Evolutionary conservation across 225 moss, liverwort and hornwort species (phyloP).

Genomic region (Polytrichum formosum): DNA sequence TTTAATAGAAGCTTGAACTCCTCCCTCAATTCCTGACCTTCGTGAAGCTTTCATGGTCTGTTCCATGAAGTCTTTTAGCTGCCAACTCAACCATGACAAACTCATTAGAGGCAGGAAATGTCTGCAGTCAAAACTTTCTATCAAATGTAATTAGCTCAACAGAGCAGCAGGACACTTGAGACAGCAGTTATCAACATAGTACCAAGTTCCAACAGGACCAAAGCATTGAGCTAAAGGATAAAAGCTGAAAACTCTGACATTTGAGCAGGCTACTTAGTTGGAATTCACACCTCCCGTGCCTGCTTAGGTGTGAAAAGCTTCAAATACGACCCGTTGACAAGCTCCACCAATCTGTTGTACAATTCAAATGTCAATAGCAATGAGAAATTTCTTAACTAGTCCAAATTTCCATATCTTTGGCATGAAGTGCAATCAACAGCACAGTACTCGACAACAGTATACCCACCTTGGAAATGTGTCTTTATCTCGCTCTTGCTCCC

Average conservation of each 20-base stretch:
- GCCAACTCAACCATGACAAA: slow-evolving; percentile 21
- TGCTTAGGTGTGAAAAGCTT: slow-evolving; percentile 92
- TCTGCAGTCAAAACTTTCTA: slow-evolving; percentile 14
- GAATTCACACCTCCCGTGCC: slow-evolving; percentile 76
- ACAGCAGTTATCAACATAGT: no score
- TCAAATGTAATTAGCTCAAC: not conserved
- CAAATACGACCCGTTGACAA: slow-evolving; percentile 76
- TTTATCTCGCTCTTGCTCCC: slow-evolving; percentile 96
- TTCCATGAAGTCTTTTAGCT: slow-evolving; percentile 61
- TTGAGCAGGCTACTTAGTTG: not conserved
- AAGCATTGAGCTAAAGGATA: slow-evolving; percentile 18
- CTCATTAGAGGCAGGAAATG: slow-evolving; percentile 9
- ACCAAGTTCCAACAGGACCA: no score
- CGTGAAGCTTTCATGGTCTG: slow-evolving; percentile 47
- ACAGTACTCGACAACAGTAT: not conserved
- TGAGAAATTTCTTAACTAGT: not conserved
- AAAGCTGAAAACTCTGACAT: slow-evolving; percentile 34
- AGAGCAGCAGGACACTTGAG: no score
- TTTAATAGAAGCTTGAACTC: slow-evolving; percentile 33
- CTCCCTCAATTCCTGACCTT: slow-evolving; percentile 43
- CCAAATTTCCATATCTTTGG: not conserved
- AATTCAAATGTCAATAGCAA: not conserved
- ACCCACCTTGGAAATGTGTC: slow-evolving; percentile 90
- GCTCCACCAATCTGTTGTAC: slow-evolving; percentile 70
- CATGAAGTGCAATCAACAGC: not conserved